Conservation (phyloP, 306 rosid species). For the Argentina anserina region DNA sequence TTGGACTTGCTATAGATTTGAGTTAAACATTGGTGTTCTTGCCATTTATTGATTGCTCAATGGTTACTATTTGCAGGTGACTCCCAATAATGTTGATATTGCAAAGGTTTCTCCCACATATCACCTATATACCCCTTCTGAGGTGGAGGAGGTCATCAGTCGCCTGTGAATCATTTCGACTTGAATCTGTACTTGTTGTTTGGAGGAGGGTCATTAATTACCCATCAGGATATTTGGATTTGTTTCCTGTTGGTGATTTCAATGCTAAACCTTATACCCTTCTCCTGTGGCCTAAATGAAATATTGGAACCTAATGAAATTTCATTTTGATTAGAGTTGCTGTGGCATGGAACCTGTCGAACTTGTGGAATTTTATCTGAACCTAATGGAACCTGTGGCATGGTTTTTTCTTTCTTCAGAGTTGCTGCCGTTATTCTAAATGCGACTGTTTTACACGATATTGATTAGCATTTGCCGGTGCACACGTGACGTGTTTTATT, state of each 20-base stretch:
- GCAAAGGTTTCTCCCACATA: conserved; percentile 86
- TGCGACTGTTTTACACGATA: background rate
- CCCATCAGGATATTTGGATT: conserved; percentile 7
- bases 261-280: background rate
- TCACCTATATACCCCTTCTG: conserved; percentile 80
- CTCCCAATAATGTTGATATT: conserved; percentile 94
- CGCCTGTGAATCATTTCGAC: conserved; percentile 48
- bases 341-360: too few species aligned
- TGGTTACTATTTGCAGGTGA: conserved; percentile 49
- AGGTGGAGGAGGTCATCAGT: conserved; percentile 86
- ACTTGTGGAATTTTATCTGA: too few species aligned
- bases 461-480: background rate
- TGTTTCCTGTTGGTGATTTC: conserved; percentile 14
- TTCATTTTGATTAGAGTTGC: too few species aligned
- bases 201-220: conserved; percentile 6
- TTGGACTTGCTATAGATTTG: background rate
- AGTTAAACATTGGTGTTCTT: background rate
- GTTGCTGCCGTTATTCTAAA: background rate
- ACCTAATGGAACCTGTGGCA: background rate
- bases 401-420: background rate
- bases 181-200: conserved; percentile 6
- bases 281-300: background rate
- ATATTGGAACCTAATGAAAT: conserved; percentile 5
- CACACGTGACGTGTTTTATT: background rate
- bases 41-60: background rate